phyloP scores from a whole-genome alignment of 257 asterid genomes.

The Solanum tacnaense region DNA sequence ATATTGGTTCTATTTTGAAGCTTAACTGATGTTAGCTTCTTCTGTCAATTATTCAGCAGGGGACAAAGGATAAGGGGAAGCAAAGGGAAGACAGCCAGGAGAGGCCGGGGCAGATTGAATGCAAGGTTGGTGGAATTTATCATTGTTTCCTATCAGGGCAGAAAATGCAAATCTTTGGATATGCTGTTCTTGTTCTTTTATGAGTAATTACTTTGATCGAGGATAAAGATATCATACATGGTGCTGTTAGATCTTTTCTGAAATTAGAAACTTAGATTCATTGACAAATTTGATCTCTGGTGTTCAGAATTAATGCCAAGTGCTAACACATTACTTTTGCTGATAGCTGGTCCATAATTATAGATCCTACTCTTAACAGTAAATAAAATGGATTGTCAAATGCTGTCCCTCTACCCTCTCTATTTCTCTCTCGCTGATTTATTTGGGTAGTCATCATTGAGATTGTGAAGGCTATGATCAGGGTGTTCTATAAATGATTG shows the following conservation, averaged over 20 bases:
- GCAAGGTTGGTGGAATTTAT: slow-evolving; percentile 26
- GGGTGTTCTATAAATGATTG: neutral
- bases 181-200: neutral
- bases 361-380: neutral
- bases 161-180: neutral
- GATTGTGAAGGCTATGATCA: neutral
- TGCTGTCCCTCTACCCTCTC: neutral
- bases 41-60: slow-evolving; percentile 10
- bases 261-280: neutral
- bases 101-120: slow-evolving; percentile 20
- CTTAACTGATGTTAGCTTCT: neutral
- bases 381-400: neutral
- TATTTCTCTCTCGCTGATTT: neutral
- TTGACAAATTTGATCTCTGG: neutral
- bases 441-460: neutral
- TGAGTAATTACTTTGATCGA: neutral
- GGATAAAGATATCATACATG: neutral
- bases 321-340: neutral
- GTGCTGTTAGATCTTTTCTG: neutral
- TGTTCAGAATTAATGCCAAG: neutral
- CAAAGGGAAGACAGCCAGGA: slow-evolving; percentile 18
- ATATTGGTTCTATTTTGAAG: neutral
- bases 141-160: neutral
- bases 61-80: slow-evolving; percentile 16
- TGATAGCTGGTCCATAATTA: neutral